Evolutionary conservation across 176 grass and related monocot genomes (phyloP).

Genomic region (Sorghum bicolor): Sorghum_bicolor_NCBIv3 NC_012870.2:66720001-66720500

Average conservation of each 20-base stretch:
- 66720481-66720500: background rate
- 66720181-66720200: conserved; percentile 39
- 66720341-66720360: background rate
- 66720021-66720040: conserved; percentile 71
- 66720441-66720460: background rate
- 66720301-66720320: background rate
- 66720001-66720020: conserved; percentile 89
- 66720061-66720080: conserved; percentile 95
- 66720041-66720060: conserved; percentile 95
- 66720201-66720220: background rate
- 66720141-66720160: conserved; percentile 54
- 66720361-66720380: background rate
- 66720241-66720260: background rate
- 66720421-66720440: background rate
- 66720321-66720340: background rate
- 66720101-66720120: conserved; percentile 72
- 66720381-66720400: background rate
- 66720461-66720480: background rate
- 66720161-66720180: conserved; percentile 67
- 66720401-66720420: conserved; percentile 27
- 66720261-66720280: background rate
- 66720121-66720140: conserved; percentile 66
- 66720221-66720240: background rate
- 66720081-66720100: conserved; percentile 75
- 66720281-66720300: background rate